Evolutionary conservation across 805 yeast genomes (phyloP).

Genomic region (Saturnispora galanensis): DNA sequence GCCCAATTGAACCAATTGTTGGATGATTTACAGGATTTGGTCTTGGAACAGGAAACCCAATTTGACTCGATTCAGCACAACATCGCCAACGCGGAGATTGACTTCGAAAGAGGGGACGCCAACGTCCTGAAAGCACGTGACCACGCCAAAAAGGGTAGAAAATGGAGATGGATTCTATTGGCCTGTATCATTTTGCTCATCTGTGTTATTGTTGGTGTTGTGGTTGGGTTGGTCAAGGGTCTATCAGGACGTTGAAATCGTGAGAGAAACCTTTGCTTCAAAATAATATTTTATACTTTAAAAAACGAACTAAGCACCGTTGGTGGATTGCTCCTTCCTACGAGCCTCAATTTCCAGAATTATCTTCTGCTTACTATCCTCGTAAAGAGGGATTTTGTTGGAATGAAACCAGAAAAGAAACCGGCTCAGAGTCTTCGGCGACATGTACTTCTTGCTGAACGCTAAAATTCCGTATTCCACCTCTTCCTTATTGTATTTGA

Average conservation of each 20-base stretch:
- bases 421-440: conserved; percentile 6
- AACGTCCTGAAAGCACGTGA: conserved; percentile 79
- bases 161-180: conserved; percentile 73
- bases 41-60: conserved; percentile 81
- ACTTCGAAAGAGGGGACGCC: conserved; percentile 84
- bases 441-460: conserved; percentile 6
- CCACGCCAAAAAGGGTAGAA: conserved; percentile 76
- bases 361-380: conserved; percentile 3
- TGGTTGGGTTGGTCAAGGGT: conserved; percentile 39
- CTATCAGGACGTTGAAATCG: not conserved
- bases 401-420: conserved; percentile 9
- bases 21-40: conserved; percentile 88
- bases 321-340: not conserved
- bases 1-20: conserved; percentile 84
- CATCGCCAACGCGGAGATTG: conserved; percentile 67
- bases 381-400: not conserved
- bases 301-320: not conserved
- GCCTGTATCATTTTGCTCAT: conserved; percentile 37
- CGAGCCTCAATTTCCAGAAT: conserved; percentile 1
- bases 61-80: conserved; percentile 71
- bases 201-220: conserved; percentile 38
- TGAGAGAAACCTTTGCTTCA: too few relatives aligned
- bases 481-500: conserved; percentile 2
- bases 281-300: not conserved
- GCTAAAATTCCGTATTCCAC: conserved; percentile 5